Conservation (phyloP, 441 rosid species). For the Lagerstroemia fauriei region DNA sequence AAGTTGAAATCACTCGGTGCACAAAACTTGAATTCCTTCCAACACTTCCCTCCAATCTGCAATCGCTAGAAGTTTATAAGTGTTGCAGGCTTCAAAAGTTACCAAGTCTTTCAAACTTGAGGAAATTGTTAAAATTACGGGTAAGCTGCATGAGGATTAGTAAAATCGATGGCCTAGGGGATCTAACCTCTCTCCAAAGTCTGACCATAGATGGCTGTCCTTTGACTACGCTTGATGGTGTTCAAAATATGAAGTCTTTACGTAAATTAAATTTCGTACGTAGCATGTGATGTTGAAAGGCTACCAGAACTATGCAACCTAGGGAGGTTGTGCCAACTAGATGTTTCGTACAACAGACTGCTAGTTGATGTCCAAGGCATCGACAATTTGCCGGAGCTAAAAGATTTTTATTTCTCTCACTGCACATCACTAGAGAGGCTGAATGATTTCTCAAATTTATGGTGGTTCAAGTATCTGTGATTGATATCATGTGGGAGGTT, state of each 20-base stretch:
- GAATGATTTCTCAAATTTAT: background rate
- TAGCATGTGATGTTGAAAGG: background rate
- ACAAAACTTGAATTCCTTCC: background rate
- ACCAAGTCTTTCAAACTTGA: constrained; percentile 4
- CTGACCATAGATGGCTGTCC: background rate
- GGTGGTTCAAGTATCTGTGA: too few species aligned
- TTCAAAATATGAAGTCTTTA: background rate
- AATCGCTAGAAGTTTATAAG: background rate
- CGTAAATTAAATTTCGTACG: too few species aligned
- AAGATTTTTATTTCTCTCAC: background rate
- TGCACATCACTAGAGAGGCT: background rate
- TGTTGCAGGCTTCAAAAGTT: background rate
- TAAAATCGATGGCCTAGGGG: background rate
- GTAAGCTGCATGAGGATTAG: background rate
- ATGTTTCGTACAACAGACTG: too few species aligned
- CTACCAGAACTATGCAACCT: background rate
- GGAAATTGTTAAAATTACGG: background rate
- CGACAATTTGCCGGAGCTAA: background rate
- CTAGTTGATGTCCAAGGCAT: background rate
- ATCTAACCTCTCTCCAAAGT: background rate
- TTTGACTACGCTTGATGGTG: background rate
- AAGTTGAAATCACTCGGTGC: background rate
- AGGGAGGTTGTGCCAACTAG: background rate
- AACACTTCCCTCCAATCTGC: background rate
- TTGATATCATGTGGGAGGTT: too few species aligned